Evolutionary conservation across 2,329 filamentous ascomycete genomes (phyloP).

Genomic region (Ilyonectria robusta): DNA sequence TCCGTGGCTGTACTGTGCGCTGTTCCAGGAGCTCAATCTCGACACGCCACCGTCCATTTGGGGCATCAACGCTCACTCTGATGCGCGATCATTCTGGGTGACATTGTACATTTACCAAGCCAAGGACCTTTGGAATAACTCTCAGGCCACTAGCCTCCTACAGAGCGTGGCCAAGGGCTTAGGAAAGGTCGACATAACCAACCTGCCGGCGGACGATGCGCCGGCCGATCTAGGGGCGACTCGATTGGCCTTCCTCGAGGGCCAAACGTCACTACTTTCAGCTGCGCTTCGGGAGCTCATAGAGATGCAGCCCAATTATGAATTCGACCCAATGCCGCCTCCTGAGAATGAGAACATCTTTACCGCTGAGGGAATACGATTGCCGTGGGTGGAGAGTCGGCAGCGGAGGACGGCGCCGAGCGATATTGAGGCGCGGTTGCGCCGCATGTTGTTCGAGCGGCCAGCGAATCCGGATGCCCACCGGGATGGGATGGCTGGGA

Average conservation of each 20-base stretch:
- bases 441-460: slow-evolving; percentile 47
- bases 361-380: slow-evolving; percentile 40
- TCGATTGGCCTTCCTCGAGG: slow-evolving; percentile 84
- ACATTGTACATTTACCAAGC: slow-evolving; percentile 82
- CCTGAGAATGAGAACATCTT: slow-evolving; percentile 63
- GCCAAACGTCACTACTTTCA: slow-evolving; percentile 78
- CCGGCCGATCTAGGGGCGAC: slow-evolving; percentile 68
- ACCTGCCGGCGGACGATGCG: slow-evolving; percentile 57
- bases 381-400: slow-evolving; percentile 34
- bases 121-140: slow-evolving; percentile 89
- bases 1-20: slow-evolving; percentile 86
- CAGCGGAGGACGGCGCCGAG: slow-evolving; percentile 20
- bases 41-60: slow-evolving; percentile 86
- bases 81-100: slow-evolving; percentile 76
- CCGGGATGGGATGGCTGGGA: background rate
- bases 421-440: slow-evolving; percentile 48
- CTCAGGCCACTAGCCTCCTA: slow-evolving; percentile 78
- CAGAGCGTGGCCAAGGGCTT: slow-evolving; percentile 76
- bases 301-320: slow-evolving; percentile 75
- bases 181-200: slow-evolving; percentile 57
- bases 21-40: slow-evolving; percentile 86
- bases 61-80: slow-evolving; percentile 78
- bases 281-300: slow-evolving; percentile 78
- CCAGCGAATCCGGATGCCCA: slow-evolving; percentile 31
- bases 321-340: slow-evolving; percentile 88